phyloP scores from a whole-genome alignment of 192 early-diverging fungal genomes.

The Endogone sp. region DNA sequence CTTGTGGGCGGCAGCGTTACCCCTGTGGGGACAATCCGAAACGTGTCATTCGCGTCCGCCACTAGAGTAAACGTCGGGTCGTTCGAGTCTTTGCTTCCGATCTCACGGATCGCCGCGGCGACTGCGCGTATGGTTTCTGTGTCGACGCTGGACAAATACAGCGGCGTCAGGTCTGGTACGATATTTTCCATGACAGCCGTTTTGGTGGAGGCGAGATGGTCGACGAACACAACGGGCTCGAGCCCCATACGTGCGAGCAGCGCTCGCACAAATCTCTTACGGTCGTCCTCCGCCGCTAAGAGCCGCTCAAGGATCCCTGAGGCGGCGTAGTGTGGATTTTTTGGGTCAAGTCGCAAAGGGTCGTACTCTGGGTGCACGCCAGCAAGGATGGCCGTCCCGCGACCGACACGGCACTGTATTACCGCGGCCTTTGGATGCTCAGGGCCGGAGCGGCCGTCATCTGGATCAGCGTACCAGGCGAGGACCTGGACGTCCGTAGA shows the following conservation, averaged over 20 bases:
- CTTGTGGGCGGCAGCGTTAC: background rate
- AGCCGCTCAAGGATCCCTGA: constrained; percentile 45
- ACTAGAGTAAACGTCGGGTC: background rate
- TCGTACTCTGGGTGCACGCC: constrained; percentile 87
- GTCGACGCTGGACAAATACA: constrained; percentile 31
- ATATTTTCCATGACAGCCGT: constrained; percentile 19
- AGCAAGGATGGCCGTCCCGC: constrained; percentile 64
- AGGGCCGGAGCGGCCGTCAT: constrained; percentile 14
- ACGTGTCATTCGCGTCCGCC: background rate
- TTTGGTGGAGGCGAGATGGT: background rate
- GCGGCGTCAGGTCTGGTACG: constrained; percentile 33
- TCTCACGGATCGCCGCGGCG: background rate
- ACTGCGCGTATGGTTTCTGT: background rate
- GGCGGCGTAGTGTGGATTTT: constrained; percentile 43
- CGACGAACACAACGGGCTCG: constrained; percentile 31
- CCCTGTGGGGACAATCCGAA: background rate
- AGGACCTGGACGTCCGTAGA: constrained; percentile 24
- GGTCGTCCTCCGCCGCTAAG: constrained; percentile 37
- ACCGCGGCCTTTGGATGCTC: constrained; percentile 50
- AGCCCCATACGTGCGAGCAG: constrained; percentile 66
- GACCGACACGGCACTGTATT: constrained; percentile 63
- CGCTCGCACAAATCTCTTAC: constrained; percentile 51
- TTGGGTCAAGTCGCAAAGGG: constrained; percentile 46
- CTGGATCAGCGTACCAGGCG: constrained; percentile 31
- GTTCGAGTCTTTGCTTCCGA: background rate